These are phyloP conservation scores for Taiwanofungus camphoratus DNA, from an alignment of 1,284 basidiomycete species.

Conservation along the genomic window DNA sequence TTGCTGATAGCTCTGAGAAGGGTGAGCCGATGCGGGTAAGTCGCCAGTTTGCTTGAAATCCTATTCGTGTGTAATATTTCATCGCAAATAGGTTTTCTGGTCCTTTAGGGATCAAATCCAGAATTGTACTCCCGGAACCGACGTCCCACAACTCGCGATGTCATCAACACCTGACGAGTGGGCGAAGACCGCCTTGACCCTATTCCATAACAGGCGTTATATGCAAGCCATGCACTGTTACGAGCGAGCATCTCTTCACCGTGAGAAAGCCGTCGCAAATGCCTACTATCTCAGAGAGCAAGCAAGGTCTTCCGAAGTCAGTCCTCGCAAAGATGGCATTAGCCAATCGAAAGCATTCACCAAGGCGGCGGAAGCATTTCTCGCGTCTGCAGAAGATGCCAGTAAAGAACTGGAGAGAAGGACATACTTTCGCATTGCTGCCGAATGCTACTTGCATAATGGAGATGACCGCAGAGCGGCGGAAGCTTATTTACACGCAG, in stretches of 20 bases:
- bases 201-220: constrained; percentile 54
- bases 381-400: constrained; percentile 32
- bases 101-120: constrained; percentile 36
- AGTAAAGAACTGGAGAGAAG: constrained; percentile 22
- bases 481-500: constrained; percentile 36
- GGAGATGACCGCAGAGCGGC: constrained; percentile 41
- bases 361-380: constrained; percentile 45
- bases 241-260: constrained; percentile 41
- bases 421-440: constrained; percentile 45
- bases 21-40: constrained; percentile 54
- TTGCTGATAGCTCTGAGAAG: constrained; percentile 53
- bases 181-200: constrained; percentile 41
- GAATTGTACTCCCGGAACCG: constrained; percentile 36
- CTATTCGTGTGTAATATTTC: too few species aligned
- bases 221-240: constrained; percentile 59
- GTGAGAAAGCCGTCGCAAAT: constrained; percentile 40
- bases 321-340: constrained; percentile 24
- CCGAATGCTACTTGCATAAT: constrained; percentile 44
- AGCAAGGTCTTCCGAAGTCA: constrained; percentile 24
- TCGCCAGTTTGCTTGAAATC: too few species aligned
- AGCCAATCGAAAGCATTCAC: constrained; percentile 33
- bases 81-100: constrained; percentile 41
- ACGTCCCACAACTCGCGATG: constrained; percentile 43
- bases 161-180: constrained; percentile 49
- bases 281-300: constrained; percentile 41